These are phyloP conservation scores for Penicillium sclerotiorum DNA, from an alignment of 2,329 filamentous ascomycete genomes.

Conservation along the genomic window DNA sequence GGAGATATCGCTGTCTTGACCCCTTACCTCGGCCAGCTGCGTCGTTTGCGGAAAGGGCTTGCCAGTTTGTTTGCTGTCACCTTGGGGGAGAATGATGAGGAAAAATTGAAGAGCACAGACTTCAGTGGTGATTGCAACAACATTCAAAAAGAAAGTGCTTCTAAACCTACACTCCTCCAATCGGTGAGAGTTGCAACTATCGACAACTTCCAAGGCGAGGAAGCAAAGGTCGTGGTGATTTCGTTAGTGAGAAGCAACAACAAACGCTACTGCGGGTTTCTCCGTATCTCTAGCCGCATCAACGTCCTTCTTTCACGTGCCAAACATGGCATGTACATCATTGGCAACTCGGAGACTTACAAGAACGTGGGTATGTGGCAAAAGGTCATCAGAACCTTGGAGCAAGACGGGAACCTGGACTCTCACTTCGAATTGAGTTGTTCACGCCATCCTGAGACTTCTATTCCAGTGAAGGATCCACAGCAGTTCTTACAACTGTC, in stretches of 20 bases:
- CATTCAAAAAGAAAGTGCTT: constrained; percentile 1
- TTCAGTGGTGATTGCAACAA: constrained; percentile 31
- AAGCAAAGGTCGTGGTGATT: constrained; percentile 70
- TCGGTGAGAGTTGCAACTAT: constrained; percentile 64
- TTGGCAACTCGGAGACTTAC: constrained; percentile 67
- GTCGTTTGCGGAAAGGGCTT: constrained; percentile 47
- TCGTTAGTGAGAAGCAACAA: constrained; percentile 72
- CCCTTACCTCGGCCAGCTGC: constrained; percentile 58
- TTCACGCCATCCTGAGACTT: constrained; percentile 59
- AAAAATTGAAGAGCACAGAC: constrained; percentile 52
- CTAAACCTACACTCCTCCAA: constrained; percentile 51
- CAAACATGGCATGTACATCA: constrained; percentile 70
- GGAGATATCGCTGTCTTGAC: constrained; percentile 72
- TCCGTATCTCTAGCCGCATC: constrained; percentile 67
- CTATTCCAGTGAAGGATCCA: constrained; percentile 54
- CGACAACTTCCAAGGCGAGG: constrained; percentile 78
- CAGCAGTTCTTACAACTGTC: constrained; percentile 59
- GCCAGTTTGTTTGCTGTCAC: constrained; percentile 59
- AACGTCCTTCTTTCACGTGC: constrained; percentile 70
- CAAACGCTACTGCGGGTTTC: constrained; percentile 62
- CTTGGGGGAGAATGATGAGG: constrained; percentile 64
- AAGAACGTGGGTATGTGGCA: constrained; percentile 64
- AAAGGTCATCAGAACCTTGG: constrained; percentile 58
- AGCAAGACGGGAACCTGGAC: constrained; percentile 52
- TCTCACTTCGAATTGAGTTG: constrained; percentile 58